Conservation (phyloP, 2,329 filamentous ascomycete genomes). For the Fusarium piperis region DNA sequence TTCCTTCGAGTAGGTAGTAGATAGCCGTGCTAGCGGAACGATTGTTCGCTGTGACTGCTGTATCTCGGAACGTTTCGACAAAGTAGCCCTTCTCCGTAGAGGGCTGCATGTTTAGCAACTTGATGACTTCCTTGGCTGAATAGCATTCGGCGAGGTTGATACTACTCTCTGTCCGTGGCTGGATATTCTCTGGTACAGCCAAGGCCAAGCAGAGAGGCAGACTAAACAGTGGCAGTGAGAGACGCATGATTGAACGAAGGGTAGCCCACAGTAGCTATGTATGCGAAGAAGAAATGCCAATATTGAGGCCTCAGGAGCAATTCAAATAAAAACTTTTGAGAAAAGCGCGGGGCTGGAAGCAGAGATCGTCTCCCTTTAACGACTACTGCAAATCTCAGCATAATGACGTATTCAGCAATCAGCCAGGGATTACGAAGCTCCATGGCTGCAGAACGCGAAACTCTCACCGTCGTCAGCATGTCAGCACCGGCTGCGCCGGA, state of each 20-base stretch:
- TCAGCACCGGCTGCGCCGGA: not conserved
- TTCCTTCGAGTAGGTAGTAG: conserved; percentile 62
- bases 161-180: not conserved
- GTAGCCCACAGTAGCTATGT: not conserved
- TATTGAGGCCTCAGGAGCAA: not conserved
- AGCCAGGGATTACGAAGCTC: not conserved
- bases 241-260: not conserved
- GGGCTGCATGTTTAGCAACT: conserved; percentile 52
- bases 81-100: conserved; percentile 62
- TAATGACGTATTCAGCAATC: not conserved
- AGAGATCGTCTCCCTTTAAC: not conserved
- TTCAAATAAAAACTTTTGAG: not conserved
- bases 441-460: not conserved
- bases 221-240: not conserved
- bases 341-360: not conserved
- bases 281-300: not conserved
- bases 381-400: not conserved
- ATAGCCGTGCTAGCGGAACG: conserved; percentile 60
- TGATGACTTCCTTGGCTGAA: conserved; percentile 55
- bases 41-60: conserved; percentile 31
- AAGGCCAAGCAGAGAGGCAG: conserved; percentile 9
- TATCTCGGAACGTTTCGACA: conserved; percentile 58
- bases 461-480: not conserved
- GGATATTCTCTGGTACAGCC: not conserved
- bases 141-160: not conserved